phyloP scores from a whole-genome alignment of 805 yeast genomes.

The Candida golubevii region DNA sequence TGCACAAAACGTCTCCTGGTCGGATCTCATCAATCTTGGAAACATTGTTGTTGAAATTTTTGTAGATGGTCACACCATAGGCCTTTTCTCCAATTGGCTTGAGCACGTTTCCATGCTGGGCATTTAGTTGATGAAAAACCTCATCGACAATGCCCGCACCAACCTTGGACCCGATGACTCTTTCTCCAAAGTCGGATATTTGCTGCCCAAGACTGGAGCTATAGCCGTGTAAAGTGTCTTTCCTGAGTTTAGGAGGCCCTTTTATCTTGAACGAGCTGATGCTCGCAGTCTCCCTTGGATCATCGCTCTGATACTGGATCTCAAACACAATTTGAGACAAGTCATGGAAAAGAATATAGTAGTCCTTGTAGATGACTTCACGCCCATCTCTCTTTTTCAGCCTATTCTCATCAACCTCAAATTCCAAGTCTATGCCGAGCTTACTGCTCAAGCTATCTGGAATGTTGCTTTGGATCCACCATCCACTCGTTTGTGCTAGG shows the following conservation, averaged over 20 bases:
- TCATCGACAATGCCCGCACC: conserved; percentile 24
- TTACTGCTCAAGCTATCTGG: conserved; percentile 49
- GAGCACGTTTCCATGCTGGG: conserved; percentile 25
- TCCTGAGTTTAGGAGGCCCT: conserved; percentile 44
- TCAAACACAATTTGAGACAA: conserved; percentile 63
- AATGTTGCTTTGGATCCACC: conserved; percentile 65
- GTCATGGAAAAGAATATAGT: conserved; percentile 69
- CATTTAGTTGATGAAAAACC: conserved; percentile 18
- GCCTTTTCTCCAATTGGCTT: conserved; percentile 62
- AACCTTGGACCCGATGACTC: conserved; percentile 31
- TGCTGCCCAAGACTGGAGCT: conserved; percentile 49
- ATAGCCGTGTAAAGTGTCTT: conserved; percentile 45
- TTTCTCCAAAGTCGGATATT: conserved; percentile 36
- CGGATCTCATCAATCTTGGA: conserved; percentile 56
- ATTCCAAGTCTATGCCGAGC: conserved; percentile 47
- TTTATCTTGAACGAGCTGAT: conserved; percentile 23
- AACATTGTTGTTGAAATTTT: conserved; percentile 41
- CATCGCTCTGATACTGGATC: conserved; percentile 48
- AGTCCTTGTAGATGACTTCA: conserved; percentile 49
- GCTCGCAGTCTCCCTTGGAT: conserved; percentile 50
- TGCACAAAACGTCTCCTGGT: conserved; percentile 82
- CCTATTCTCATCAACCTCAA: conserved; percentile 59
- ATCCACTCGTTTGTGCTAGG: conserved; percentile 32
- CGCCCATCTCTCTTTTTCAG: conserved; percentile 57
- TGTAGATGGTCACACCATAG: conserved; percentile 70